Conservation (phyloP, 78 protist species). For the slime mould (Dictyostelium discoideum) region DNA sequence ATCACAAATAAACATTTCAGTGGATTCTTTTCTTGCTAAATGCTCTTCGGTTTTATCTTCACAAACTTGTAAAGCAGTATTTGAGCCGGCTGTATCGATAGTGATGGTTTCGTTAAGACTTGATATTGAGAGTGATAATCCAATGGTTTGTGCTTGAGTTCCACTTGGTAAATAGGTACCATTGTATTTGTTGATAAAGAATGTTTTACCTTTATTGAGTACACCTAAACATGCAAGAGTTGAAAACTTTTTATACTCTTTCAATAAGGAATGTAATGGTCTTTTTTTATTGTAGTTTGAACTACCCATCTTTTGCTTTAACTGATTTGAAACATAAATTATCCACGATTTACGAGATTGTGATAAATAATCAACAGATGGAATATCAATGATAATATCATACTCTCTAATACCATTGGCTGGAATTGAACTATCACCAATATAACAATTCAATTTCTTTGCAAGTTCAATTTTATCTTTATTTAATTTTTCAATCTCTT, state of each 20-base stretch:
- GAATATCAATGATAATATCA: neutral
- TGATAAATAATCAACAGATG: neutral
- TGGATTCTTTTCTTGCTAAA: neutral
- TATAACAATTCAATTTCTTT: neutral
- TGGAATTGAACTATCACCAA: neutral
- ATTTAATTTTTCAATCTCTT: neutral
- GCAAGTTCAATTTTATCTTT: too few relatives aligned
- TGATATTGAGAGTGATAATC: neutral
- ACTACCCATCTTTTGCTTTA: neutral
- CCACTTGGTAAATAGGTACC: neutral
- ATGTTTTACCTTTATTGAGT: neutral
- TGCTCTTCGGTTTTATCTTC: neutral
- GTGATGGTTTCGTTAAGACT: neutral
- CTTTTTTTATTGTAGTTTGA: neutral
- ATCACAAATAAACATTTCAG: neutral
- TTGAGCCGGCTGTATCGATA: neutral
- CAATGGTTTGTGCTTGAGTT: neutral
- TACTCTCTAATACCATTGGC: neutral
- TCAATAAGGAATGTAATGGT: neutral
- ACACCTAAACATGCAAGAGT: neutral
- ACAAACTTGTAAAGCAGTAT: neutral
- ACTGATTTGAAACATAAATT: neutral
- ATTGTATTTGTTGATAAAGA: neutral
- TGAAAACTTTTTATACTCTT: neutral
- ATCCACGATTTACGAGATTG: neutral